Evolutionary conservation across 208 protist species (phyloP), one percentile per base, ranked within the genome.

Genomic region (Porcisia deanei): DNA sequence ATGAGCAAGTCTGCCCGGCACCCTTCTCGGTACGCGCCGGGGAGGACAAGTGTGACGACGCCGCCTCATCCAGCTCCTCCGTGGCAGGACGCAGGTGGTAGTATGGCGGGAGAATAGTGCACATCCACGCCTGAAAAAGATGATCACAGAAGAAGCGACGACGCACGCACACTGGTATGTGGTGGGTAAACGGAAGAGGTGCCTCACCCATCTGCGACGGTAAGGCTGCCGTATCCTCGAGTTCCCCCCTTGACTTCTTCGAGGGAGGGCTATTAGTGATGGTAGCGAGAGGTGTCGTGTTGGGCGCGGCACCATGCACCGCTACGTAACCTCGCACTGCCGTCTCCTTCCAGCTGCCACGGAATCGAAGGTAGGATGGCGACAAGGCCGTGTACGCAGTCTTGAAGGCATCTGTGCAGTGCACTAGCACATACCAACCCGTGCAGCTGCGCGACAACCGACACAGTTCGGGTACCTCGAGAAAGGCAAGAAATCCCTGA

Each of bases 51-150:
- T 30, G 52, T 34, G 68, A 41, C 34, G 68, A 16, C 49, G 68
- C 34, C 2, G 68, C 55, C n/a, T 75, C 58, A 41, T 65, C 25
- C 49, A 25, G 20, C 12, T 70, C 71, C 41, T 43, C 66, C 41
- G 58, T n/a, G 3, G 69, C 74, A 20, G 72, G 81, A 14, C 61
- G 79, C 25, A 97, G 82, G 76, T 92, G 86, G 69, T 97, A 95
- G 73, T 92, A 71, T 9, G 83, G 76, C 4, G 93, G 93, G 60
- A 97, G 81, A 70, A 94, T 92, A 49, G 89, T 95, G 85, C 93
- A 97, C 88, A 97, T 89, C 93, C 93, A 95, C 68, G 86, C 81
- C 82, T 97, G 93, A 75, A 97, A 97, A 59, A 97, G 85, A 9
- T 91, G 80, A 71, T 95, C 93, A 81, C 85, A 88, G 79, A 92